These are phyloP conservation scores for Acer campestre DNA, from an alignment of 345 rosid genomes.

Conservation along the genomic window DNA sequence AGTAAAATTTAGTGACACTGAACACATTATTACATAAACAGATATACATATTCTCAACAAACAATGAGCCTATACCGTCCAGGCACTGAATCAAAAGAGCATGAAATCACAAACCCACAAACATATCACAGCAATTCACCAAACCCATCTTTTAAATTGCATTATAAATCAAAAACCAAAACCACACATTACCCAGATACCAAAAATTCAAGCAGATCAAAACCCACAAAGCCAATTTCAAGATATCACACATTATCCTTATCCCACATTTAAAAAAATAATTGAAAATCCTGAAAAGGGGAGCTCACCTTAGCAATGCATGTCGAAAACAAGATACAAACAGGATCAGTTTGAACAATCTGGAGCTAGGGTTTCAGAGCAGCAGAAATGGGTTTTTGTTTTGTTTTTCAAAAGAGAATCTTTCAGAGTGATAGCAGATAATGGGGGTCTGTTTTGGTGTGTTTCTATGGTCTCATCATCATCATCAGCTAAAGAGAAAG, in stretches of 20 bases:
- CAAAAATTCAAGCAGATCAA: conserved; percentile 12
- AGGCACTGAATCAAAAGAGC: conserved; percentile 3
- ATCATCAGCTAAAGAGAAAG: neutral
- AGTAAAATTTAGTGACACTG: neutral
- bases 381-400: conserved; percentile 7
- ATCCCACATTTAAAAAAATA: neutral
- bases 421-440: conserved; percentile 3
- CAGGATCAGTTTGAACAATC: neutral
- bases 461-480: neutral
- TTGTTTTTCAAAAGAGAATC: neutral
- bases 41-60: neutral
- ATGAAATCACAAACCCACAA: conserved; percentile 2
- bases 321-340: conserved; percentile 3
- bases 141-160: conserved; percentile 6
- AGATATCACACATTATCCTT: neutral
- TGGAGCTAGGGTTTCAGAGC: conserved; percentile 19
- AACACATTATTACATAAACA: neutral
- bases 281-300: neutral
- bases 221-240: conserved; percentile 6
- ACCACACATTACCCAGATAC: neutral
- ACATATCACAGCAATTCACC: neutral
- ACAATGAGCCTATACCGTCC: neutral
- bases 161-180: neutral
- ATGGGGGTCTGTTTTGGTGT: neutral
- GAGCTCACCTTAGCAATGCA: conserved; percentile 33